Percentiles rank a stretch among this genome's conserved stretches.
Conservation (phyloP, 2,329 filamentous ascomycete genomes). For the Zarea fungicola region DNA sequence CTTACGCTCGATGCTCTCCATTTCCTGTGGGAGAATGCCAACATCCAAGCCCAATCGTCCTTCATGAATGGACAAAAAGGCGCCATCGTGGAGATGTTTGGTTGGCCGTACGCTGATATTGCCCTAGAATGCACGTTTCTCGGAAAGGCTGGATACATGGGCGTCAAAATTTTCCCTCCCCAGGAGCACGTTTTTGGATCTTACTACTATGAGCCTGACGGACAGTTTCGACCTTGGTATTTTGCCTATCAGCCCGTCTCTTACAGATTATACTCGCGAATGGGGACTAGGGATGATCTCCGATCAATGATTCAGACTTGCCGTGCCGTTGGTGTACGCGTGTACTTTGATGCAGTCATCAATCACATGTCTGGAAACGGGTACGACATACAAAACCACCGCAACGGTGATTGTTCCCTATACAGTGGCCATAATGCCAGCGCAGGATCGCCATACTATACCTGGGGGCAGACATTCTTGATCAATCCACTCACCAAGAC, state of each 20-base stretch:
- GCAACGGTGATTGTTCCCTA: slow-evolving; percentile 4
- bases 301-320: slow-evolving; percentile 7
- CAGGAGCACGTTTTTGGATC: slow-evolving; percentile 2
- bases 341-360: slow-evolving; percentile 10
- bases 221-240: slow-evolving; percentile 7
- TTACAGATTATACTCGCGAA: slow-evolving; percentile 2
- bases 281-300: neutral
- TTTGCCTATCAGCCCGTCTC: slow-evolving; percentile 9
- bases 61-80: neutral
- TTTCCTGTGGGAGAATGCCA: slow-evolving; percentile 7
- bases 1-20: slow-evolving; percentile 3
- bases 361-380: slow-evolving; percentile 9
- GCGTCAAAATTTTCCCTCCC: slow-evolving; percentile 3
- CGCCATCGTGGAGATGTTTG: slow-evolving; percentile 7
- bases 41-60: neutral
- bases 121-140: slow-evolving; percentile 5
- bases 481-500: slow-evolving; percentile 7
- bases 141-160: slow-evolving; percentile 5
- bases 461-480: slow-evolving; percentile 4
- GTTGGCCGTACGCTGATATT: slow-evolving; percentile 7
- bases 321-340: neutral
- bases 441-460: slow-evolving; percentile 1
- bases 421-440: slow-evolving; percentile 4
- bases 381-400: slow-evolving; percentile 7
- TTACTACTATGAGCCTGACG: slow-evolving; percentile 5